Percentiles rank a stretch among this genome's conserved stretches.
Conservation (phyloP, 2,329 filamentous ascomycete species). For the Nectriaceae sp. region DNA sequence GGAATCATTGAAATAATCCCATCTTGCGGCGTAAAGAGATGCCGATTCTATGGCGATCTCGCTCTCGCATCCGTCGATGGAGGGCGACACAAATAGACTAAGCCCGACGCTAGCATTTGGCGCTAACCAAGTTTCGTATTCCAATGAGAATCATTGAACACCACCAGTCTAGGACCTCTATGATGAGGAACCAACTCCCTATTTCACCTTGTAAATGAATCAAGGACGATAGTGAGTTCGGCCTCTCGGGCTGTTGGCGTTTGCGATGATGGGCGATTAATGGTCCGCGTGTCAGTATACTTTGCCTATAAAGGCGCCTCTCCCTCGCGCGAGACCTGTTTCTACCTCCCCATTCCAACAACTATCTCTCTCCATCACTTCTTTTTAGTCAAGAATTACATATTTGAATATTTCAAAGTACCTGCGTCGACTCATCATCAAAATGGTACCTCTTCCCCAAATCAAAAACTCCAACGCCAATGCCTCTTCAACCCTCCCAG, state of each 20-base stretch:
- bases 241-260: neutral
- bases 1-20: too few species aligned
- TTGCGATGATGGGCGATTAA: neutral
- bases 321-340: neutral
- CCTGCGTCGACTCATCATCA: too few species aligned
- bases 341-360: neutral
- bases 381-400: too few species aligned
- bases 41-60: too few species aligned
- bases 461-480: slow-evolving; percentile 16
- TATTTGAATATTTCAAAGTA: too few species aligned
- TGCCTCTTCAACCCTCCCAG: slow-evolving; percentile 7
- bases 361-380: too few species aligned
- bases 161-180: neutral
- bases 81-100: too few species aligned
- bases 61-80: too few species aligned
- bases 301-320: neutral
- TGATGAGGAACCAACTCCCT: too few species aligned
- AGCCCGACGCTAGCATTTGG: neutral
- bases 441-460: slow-evolving; percentile 17
- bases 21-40: too few species aligned
- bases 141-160: slow-evolving; percentile 10
- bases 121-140: slow-evolving; percentile 26
- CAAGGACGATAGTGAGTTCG: neutral
- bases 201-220: too few species aligned
- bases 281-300: neutral